These are phyloP conservation scores for Suillus luteus DNA, from an alignment of 768 basidiomycete genomes.

Conservation along the genomic window DNA sequence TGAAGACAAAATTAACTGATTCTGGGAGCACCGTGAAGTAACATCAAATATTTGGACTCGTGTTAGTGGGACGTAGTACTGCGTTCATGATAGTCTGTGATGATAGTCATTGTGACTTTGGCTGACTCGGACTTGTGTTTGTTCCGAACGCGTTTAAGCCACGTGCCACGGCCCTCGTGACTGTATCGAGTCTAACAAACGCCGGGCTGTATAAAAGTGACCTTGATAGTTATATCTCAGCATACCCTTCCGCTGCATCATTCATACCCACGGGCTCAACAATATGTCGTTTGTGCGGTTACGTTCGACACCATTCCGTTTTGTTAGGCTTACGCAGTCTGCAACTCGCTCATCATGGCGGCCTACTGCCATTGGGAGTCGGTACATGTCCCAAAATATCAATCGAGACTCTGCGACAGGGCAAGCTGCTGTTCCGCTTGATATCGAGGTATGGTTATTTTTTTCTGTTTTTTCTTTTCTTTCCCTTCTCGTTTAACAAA, in stretches of 20 bases:
- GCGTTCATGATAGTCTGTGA: no score
- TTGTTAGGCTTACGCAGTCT: constrained; percentile 12
- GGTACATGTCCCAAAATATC: constrained; percentile 17
- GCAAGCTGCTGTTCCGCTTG: constrained; percentile 43
- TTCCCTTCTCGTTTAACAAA: constrained; percentile 1
- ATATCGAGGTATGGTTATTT: constrained; percentile 49
- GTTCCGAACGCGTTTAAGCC: no score
- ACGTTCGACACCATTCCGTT: constrained; percentile 17
- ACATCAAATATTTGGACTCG: no score
- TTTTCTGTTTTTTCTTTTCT: background rate
- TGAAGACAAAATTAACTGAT: no score
- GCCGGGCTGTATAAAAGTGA: constrained; percentile 28
- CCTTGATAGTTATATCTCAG: background rate
- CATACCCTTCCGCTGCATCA: constrained; percentile 6
- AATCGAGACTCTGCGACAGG: constrained; percentile 50
- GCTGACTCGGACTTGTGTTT: no score
- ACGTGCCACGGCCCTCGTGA: background rate
- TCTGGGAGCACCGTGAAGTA: no score
- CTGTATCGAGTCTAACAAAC: background rate
- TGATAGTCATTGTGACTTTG: no score
- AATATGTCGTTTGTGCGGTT: constrained; percentile 24
- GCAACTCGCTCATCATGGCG: constrained; percentile 15
- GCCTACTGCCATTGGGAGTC: constrained; percentile 12
- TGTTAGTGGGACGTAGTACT: no score
- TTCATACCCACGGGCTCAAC: constrained; percentile 8